A percentile compares a stretch with the other conserved stretches of the same genome.
These are phyloP conservation scores for Colletotrichum siamense DNA, from an alignment of 2,329 filamentous ascomycete genomes.

Conservation along the genomic window DNA sequence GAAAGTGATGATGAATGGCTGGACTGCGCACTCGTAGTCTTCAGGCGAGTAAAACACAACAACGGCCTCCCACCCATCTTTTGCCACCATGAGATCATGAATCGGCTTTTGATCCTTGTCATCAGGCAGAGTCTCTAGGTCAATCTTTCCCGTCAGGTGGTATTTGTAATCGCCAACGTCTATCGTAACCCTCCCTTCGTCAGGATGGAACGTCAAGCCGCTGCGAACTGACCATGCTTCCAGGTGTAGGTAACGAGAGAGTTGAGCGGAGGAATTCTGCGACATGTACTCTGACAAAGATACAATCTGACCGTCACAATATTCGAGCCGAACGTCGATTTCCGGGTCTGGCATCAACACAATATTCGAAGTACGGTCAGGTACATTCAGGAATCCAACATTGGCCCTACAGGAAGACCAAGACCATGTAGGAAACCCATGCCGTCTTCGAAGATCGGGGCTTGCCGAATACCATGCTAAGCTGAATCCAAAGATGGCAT, in stretches of 20 bases:
- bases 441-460: not conserved
- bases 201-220: not conserved
- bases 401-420: not conserved
- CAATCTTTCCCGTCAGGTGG: not conserved
- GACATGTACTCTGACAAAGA: not conserved
- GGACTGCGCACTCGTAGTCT: not conserved
- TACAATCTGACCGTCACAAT: not conserved
- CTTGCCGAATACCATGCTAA: not conserved
- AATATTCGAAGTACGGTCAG: not conserved
- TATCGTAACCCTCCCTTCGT: not conserved
- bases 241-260: not conserved
- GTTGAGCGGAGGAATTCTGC: accelerated
- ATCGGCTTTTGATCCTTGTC: not conserved
- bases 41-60: not conserved
- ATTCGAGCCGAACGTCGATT: not conserved
- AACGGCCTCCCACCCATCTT: not conserved
- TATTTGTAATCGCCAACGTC: not conserved
- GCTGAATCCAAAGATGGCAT: not conserved
- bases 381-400: not conserved
- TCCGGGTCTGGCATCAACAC: not conserved
- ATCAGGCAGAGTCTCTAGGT: not conserved
- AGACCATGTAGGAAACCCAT: not conserved
- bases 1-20: not conserved
- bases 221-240: not conserved
- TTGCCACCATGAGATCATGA: not conserved